Evolutionary conservation across 2,329 filamentous ascomycete genomes (phyloP).

Genomic region (Phialophora tarda): DNA sequence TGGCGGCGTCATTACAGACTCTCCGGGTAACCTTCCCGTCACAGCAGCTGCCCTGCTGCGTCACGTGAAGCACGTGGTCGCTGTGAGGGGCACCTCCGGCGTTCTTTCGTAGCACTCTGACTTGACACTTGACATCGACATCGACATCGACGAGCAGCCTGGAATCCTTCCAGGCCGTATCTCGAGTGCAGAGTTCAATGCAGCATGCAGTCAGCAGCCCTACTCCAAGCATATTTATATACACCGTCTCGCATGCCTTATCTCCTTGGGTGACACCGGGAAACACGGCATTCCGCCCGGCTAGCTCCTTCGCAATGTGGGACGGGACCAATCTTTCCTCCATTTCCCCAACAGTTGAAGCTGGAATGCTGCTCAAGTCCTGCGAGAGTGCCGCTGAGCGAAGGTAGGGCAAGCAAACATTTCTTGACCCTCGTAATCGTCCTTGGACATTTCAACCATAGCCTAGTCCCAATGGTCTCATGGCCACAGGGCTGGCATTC

Average conservation of each 20-base stretch:
- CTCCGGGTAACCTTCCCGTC: too few species aligned
- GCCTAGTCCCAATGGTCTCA: background rate
- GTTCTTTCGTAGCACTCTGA: background rate
- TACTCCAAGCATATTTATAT: background rate
- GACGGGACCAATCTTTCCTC: conserved; percentile 14
- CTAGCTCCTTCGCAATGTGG: conserved; percentile 9
- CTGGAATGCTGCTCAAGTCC: conserved; percentile 2
- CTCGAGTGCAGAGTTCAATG: background rate
- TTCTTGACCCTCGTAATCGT: background rate
- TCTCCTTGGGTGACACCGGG: conserved; percentile 9
- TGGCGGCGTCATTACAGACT: too few species aligned
- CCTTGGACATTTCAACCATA: background rate
- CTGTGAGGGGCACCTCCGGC: too few species aligned
- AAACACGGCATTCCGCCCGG: conserved; percentile 20
- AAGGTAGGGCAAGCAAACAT: background rate
- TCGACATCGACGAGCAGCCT: background rate
- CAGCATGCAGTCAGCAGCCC: conserved; percentile 8
- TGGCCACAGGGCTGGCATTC: background rate
- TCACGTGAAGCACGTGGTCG: background rate
- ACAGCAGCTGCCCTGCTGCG: background rate
- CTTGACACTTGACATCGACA: background rate
- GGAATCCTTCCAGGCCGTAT: background rate
- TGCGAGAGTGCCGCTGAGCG: background rate
- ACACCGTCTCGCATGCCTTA: conserved; percentile 1
- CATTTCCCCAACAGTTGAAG: background rate